phyloP scores from a whole-genome alignment of 106 monocot species.

The Gastrodia elata region DNA sequence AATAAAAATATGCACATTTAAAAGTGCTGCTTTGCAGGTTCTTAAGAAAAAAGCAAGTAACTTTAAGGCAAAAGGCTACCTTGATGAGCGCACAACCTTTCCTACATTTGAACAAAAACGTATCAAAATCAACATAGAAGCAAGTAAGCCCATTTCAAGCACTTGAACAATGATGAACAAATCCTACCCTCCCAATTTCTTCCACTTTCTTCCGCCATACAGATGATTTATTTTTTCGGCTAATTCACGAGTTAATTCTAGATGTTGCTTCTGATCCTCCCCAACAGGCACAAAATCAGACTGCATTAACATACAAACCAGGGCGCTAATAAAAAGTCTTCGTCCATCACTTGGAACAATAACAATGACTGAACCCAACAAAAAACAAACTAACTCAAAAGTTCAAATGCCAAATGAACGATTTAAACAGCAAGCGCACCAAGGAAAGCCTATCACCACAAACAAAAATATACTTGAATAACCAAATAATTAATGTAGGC shows the following conservation, averaged over 20 bases:
- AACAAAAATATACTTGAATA: background rate
- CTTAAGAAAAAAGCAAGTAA: conserved; percentile 6
- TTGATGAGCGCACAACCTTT: conserved; percentile 75
- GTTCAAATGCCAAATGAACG: background rate
- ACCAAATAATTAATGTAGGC: background rate
- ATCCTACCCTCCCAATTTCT: conserved; percentile 89
- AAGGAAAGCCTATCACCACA: background rate
- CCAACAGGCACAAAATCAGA: conserved; percentile 98
- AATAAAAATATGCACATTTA: background rate
- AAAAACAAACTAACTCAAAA: background rate
- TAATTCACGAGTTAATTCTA: conserved; percentile 89
- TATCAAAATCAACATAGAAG: conserved; percentile 14
- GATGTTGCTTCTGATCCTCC: conserved; percentile 91
- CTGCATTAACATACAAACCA: conserved; percentile 30
- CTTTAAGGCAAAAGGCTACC: conserved; percentile 22
- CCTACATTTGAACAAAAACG: conserved; percentile 38
- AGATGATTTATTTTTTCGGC: conserved; percentile 78
- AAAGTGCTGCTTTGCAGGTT: background rate
- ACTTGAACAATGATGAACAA: conserved; percentile 8
- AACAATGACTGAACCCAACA: background rate
- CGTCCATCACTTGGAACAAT: background rate
- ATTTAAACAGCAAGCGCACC: background rate
- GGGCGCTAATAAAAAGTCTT: background rate
- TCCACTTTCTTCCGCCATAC: conserved; percentile 92
- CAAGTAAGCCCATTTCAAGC: conserved; percentile 6